Percentiles rank a stretch among this genome's conserved stretches.
Evolutionary conservation across 1,139 yeast species (phyloP).

Genomic region (Nadsonia commutata): DNA sequence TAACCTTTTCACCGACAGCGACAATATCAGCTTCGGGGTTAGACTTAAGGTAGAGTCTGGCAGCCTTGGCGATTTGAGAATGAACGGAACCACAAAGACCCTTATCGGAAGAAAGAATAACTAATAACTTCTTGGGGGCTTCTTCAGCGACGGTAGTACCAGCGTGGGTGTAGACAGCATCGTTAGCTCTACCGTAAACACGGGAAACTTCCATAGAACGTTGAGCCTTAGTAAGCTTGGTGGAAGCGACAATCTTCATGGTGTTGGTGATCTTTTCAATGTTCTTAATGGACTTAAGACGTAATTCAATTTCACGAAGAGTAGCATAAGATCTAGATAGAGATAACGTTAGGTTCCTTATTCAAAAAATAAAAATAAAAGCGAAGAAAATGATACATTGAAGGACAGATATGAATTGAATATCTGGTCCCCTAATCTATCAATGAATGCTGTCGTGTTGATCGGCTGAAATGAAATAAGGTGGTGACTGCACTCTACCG

Average conservation of each 20-base stretch:
- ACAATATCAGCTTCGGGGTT: constrained; percentile 69
- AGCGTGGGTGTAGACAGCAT: constrained; percentile 66
- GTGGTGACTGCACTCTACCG: too few relatives aligned
- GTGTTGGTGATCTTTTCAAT: constrained; percentile 98
- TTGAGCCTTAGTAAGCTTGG: constrained; percentile 92
- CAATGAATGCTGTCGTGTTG: too few relatives aligned
- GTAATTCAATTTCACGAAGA: constrained; percentile 94
- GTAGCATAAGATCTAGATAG: constrained; percentile 79
- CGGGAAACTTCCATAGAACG: constrained; percentile 86
- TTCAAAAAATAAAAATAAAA: too few relatives aligned
- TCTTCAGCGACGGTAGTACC: constrained; percentile 47
- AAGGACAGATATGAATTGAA: too few relatives aligned
- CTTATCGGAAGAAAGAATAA: constrained; percentile 91
- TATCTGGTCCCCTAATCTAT: too few relatives aligned
- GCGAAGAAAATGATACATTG: too few relatives aligned
- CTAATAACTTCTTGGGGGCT: constrained; percentile 45
- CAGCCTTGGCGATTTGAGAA: constrained; percentile 81
- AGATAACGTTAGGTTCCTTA: background rate
- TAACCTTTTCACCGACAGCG: constrained; percentile 88
- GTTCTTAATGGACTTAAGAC: constrained; percentile 95
- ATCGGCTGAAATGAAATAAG: too few relatives aligned
- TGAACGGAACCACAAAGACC: constrained; percentile 98
- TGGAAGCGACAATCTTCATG: constrained; percentile 98
- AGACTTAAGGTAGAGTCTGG: constrained; percentile 49
- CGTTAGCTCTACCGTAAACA: constrained; percentile 67